Evolutionary conservation across 1,284 basidiomycete genomes (phyloP), one percentile per base, ranked within the genome.

Genomic region (Lentinula novae-zelandiae): DNA sequence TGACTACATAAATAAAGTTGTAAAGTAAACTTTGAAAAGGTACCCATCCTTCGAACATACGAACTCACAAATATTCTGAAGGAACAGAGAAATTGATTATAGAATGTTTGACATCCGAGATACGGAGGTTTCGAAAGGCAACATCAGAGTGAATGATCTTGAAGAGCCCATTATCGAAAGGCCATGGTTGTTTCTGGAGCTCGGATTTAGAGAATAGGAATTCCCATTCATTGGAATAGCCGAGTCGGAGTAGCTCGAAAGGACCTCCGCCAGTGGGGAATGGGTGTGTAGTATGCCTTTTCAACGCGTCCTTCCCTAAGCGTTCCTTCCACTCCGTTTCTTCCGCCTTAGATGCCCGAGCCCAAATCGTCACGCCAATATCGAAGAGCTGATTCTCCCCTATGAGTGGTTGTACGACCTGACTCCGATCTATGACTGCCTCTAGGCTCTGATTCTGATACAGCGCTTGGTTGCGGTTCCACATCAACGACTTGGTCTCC

Each of bases 341-440:
- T 8, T 62, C 60, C 38, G 66, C 61, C 5, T 48, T 20, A 10
- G 58, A 38, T 2, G 62, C 60, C 33, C 63, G 60, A 17, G 72
- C 55, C 73, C 74, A 74, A 2, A 76, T 68, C 9, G 69, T 72
- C 7, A 72, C 72, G 17, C 68, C 69, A 38, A 75, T 66, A 58
- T 76, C 72, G 53, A 75, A 75, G 3, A 57, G 59, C 51, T 71
- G 67, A 15, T 71, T 52, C 17, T 63, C 53, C 17, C 67, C 67
- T 31, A 76, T 66, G 51, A 76, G 65, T 0, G 73, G 73, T n/a
- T 65, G 70, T 3, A 74, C 72, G 5, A 75, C 71, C 7, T 61
- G 60, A 13, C 62, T 62, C 50, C 63, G 67, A 48, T 69, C 53
- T 9, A 39, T 51, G 12, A 71, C 64, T 44, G 67, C 62, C 4